Base-by-base conservation (phyloP, 2,329 filamentous ascomycete genomes). In the Colletotrichum acutatum region DNA sequence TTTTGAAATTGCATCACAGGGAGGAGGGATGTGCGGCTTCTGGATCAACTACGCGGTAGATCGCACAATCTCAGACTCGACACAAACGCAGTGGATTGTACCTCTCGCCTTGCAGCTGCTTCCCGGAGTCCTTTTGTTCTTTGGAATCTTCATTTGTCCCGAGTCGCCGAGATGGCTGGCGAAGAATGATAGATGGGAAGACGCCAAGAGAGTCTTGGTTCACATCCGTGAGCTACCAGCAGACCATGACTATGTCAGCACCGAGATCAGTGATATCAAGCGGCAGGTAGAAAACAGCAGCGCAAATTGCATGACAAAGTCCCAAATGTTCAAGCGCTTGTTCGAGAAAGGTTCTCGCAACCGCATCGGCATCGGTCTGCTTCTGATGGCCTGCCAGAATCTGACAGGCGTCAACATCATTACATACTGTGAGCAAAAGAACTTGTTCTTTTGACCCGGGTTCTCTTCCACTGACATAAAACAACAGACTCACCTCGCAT, bases 211-310 rank as follows among this genome's bases (percentile, higher is more conserved):
- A 1, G 79, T 84, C 11, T 79, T 86, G 0, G 74, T 77, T 26
- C 86, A 84, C 53, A 78, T 85, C 22, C 80, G 84, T 0, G 79
- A 80, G 8, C 79, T 86, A 2, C 77, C 81, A 0, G 59, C 69
- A 0, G 78, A 82, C 1, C 81, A 85, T 59, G 77, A 80, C 4
- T 85, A 85, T 68, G 76, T 83, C 34, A 77, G 86, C 16, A 76
- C 78, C 5, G 87, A 90, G 75, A 87, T 87, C 75, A 80, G 83
- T 52, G 87, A 90, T 73, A 90, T 90, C 72, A 85, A 85, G 46
- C 79, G 82, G 1, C 88, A 88, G 2, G 88, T 90, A 34, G 83
- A 86, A 16, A 87, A 89, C 0, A 89, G 91, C 77, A 87, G 87
- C 66, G 75, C 53, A 26, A 68, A 52, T 34, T 56, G 52, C 2